Evolutionary conservation across 2,329 filamentous ascomycete species (phyloP), one percentile per base, ranked within the genome.

Genomic region (Plectosphaerella sp.): DNA sequence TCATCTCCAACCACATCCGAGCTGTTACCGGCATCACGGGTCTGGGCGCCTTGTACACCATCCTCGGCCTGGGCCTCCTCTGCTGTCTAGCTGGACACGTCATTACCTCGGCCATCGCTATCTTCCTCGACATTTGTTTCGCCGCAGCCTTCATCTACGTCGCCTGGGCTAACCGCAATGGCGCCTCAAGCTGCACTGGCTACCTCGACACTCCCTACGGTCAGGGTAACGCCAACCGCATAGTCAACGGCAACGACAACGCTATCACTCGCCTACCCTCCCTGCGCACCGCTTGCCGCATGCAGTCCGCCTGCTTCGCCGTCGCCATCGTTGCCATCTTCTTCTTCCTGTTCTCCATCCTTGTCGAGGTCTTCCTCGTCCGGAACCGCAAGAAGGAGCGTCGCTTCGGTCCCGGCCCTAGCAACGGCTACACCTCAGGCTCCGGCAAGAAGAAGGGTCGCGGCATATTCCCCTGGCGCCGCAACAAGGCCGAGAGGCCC

Each of bases 1-100:
- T 63, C 53, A 91, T 92, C 58, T 75, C 79, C 16, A 82, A 70
- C 59, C 86, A 81, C 72, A 72, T 87, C 54, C 84, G 86, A 52
- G 89, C 89, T 25, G 88, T 94, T 52, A 85, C 86, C 63, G 90
- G 89, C 57, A 85, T 97, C 54, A 80, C 89, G 0, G 92, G 91
- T 48, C 79, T 79, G 2, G 89, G 84, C 3, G 80, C 86, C 0
- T 65, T 95, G 9, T 97, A 96, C 74, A 84, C 85, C 49, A 71
- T 90, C 54, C 68, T 87, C 50, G 88, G 84, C n/a, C 72, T 90
- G 14, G 58, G 94, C 33, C 73, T 95, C 37, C 86, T 93, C 9
- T 91, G 89, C 75, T 94, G 83, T 65, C 72, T 96, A 6, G 90
- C 88, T 36, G 91, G 91, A 25, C 79, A 88, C 55, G 75, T 79